phyloP scores from a whole-genome alignment of 495 filamentous ascomycete species.

The Penicillium maclennaniae region DNA sequence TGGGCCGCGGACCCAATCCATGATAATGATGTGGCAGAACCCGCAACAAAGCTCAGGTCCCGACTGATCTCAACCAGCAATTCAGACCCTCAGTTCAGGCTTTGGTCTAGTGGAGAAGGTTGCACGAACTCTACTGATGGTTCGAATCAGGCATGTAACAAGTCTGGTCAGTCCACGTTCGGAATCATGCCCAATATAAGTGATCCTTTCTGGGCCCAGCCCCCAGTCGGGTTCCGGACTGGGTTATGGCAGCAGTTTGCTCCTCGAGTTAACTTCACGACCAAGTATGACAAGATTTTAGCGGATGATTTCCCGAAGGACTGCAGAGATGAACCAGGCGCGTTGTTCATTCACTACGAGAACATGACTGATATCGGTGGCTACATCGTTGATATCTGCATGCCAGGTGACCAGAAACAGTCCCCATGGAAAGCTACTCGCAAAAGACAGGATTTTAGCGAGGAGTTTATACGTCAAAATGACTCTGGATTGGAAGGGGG shows the following conservation, averaged over 20 bases:
- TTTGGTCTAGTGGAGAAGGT: no score
- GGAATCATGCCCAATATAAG: constrained; percentile 11
- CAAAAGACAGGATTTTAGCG: constrained; percentile 29
- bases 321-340: constrained; percentile 12
- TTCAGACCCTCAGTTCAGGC: no score
- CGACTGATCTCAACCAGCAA: no score
- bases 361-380: background rate
- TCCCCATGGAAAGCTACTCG: constrained; percentile 28
- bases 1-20: no score
- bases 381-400: constrained; percentile 18
- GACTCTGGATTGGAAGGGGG: background rate
- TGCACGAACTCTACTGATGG: no score
- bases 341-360: constrained; percentile 16
- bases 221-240: constrained; percentile 17
- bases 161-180: no score
- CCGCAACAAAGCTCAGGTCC: no score
- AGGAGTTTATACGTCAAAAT: constrained; percentile 8
- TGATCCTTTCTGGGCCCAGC: constrained; percentile 11
- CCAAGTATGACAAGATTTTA: constrained; percentile 16
- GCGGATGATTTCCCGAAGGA: constrained; percentile 14
- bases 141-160: no score
- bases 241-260: constrained; percentile 27
- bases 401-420: constrained; percentile 13
- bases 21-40: no score
- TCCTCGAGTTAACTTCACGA: constrained; percentile 28